Conservation (phyloP, 768 basidiomycete genomes). For the Pulveroboletus sp. region DNA sequence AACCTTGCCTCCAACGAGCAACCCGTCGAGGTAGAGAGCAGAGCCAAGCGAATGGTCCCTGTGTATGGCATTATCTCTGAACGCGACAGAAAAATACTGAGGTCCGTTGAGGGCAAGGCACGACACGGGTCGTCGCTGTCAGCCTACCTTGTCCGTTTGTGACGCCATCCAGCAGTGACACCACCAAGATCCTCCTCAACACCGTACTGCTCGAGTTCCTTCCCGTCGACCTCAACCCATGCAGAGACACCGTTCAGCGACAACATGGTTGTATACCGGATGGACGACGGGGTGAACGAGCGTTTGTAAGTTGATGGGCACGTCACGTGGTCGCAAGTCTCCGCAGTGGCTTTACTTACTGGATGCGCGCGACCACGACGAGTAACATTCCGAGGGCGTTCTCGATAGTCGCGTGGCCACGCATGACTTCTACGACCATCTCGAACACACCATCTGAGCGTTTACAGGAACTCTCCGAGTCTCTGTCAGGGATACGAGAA, state of each 20-base stretch:
- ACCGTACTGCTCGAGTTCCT: slow-evolving; percentile 23
- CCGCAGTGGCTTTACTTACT: too few relatives aligned
- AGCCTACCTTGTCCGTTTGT: slow-evolving; percentile 24
- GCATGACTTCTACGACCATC: slow-evolving; percentile 17
- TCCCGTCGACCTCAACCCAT: slow-evolving; percentile 28
- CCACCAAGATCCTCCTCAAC: slow-evolving; percentile 15
- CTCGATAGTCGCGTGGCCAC: slow-evolving; percentile 4
- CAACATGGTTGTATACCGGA: slow-evolving; percentile 16
- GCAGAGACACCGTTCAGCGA: slow-evolving; percentile 18
- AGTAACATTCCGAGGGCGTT: not conserved
- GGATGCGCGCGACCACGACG: not conserved
- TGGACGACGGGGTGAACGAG: too few relatives aligned
- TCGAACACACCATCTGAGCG: slow-evolving; percentile 37
- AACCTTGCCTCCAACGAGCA: not conserved
- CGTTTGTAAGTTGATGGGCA: not conserved
- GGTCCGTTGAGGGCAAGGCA: not conserved
- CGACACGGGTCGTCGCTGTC: not conserved
- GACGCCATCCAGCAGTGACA: slow-evolving; percentile 30
- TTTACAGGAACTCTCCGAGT: slow-evolving; percentile 46
- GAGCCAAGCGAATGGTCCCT: slow-evolving; percentile 10
- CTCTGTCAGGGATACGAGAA: slow-evolving; percentile 47
- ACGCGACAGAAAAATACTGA: slow-evolving; percentile 27
- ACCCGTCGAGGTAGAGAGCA: slow-evolving; percentile 18
- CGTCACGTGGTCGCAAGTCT: slow-evolving; percentile 17
- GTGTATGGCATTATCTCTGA: slow-evolving; percentile 6